A percentile compares a stretch with the other conserved stretches of the same genome.
Conservation (phyloP, 345 rosid genomes). For the Corymbia maculata region DNA sequence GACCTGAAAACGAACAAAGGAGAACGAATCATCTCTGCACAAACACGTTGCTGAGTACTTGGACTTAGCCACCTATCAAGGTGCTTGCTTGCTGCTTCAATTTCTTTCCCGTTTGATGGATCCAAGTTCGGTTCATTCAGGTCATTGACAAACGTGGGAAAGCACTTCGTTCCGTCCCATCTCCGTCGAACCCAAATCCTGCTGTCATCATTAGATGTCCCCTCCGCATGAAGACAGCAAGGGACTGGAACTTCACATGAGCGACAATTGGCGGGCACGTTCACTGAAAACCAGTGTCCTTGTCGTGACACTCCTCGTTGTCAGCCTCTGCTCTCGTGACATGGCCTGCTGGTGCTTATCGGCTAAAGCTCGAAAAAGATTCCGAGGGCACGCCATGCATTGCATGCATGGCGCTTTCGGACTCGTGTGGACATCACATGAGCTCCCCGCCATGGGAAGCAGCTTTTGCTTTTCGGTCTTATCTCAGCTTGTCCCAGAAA, state of each 20-base stretch:
- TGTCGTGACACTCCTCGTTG: not conserved
- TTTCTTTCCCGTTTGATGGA: not conserved
- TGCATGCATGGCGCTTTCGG: not conserved
- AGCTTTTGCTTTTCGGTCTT: not conserved
- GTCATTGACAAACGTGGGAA: not conserved
- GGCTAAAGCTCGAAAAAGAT: not conserved
- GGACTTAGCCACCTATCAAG: not conserved
- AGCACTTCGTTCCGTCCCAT: not conserved
- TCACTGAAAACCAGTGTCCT: not conserved
- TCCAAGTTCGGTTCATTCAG: not conserved
- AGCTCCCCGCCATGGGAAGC: not conserved
- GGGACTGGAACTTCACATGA: not conserved
- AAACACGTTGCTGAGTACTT: not conserved
- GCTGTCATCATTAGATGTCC: not conserved
- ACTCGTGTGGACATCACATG: not conserved
- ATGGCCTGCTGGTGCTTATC: not conserved
- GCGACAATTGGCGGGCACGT: not conserved
- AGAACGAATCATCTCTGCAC: not conserved
- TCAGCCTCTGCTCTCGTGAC: not conserved
- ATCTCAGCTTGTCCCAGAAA: not conserved
- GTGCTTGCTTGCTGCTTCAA: not conserved
- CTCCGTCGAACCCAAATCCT: not conserved
- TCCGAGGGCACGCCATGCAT: not conserved
- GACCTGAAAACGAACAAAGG: not conserved
- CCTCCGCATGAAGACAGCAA: not conserved